A percentile compares a stretch with the other conserved stretches of the same genome.
Conservation (phyloP, 371 early-diverging fungal genomes). For the Ordospora pajunii region DNA sequence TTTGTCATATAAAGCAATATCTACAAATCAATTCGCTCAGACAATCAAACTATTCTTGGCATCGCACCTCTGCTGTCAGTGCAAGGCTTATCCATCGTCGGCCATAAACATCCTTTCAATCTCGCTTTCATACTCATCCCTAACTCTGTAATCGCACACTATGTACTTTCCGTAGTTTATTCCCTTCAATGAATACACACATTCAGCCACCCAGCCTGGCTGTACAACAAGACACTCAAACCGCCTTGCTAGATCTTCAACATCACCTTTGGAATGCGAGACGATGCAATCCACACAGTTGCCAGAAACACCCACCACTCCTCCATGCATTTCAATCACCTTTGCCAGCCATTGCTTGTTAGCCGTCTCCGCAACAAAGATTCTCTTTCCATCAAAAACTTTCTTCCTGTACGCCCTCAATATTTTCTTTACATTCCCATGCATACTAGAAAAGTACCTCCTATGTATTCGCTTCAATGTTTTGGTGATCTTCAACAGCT, state of each 20-base stretch:
- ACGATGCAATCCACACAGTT: background rate
- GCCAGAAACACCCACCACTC: background rate
- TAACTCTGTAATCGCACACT: background rate
- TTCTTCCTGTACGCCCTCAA: background rate
- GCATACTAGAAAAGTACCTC: slow-evolving; percentile 19
- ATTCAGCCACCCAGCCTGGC: background rate
- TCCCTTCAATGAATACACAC: background rate
- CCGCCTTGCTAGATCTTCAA: background rate
- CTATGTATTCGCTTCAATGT: background rate
- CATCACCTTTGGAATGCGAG: background rate
- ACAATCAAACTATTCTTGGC: no score
- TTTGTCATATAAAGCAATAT: no score
- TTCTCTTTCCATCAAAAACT: background rate
- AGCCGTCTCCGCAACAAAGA: background rate
- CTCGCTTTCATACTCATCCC: background rate
- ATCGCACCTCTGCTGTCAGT: no score
- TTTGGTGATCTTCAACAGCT: background rate
- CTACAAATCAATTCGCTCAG: no score
- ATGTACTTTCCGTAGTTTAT: background rate
- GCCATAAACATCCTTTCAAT: background rate
- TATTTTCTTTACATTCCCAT: background rate
- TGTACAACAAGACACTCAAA: background rate
- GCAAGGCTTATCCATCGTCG: no score
- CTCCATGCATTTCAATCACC: background rate
- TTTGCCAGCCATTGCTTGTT: background rate